Conservation (phyloP, 2,329 filamentous ascomycete species). For the Celoporthe dispersa region DNA sequence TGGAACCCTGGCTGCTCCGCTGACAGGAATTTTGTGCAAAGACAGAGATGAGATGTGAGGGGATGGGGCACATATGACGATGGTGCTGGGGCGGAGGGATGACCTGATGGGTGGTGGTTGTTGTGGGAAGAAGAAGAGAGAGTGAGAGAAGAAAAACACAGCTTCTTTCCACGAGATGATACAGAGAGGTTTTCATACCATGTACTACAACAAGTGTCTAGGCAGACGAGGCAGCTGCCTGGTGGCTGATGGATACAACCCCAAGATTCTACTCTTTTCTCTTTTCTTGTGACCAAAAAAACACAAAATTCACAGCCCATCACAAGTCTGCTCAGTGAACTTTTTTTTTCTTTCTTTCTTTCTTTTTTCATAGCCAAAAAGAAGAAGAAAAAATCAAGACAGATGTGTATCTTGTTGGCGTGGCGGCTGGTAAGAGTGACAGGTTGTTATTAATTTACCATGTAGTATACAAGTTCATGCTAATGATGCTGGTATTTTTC, state of each 20-base stretch:
- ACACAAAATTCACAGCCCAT: neutral
- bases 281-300: neutral
- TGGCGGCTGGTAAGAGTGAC: too few relatives aligned
- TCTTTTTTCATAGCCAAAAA: too few relatives aligned
- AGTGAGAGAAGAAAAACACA: too few relatives aligned
- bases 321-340: too few relatives aligned
- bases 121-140: neutral
- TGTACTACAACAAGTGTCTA: neutral
- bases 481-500: neutral
- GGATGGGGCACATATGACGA: neutral
- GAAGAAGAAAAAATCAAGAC: too few relatives aligned
- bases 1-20: neutral
- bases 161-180: neutral
- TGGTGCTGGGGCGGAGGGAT: neutral
- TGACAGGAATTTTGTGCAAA: neutral
- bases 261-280: neutral
- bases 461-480: neutral
- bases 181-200: neutral
- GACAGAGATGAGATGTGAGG: neutral
- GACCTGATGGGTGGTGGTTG: neutral
- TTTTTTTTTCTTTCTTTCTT: too few relatives aligned
- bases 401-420: too few relatives aligned
- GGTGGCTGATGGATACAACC: conserved; percentile 3
- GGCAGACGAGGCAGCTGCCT: conserved; percentile 3
- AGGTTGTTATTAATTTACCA: too few relatives aligned